Evolutionary conservation across 176 grass and related monocot genomes (phyloP).

Genomic region (Zea luxurians): DNA sequence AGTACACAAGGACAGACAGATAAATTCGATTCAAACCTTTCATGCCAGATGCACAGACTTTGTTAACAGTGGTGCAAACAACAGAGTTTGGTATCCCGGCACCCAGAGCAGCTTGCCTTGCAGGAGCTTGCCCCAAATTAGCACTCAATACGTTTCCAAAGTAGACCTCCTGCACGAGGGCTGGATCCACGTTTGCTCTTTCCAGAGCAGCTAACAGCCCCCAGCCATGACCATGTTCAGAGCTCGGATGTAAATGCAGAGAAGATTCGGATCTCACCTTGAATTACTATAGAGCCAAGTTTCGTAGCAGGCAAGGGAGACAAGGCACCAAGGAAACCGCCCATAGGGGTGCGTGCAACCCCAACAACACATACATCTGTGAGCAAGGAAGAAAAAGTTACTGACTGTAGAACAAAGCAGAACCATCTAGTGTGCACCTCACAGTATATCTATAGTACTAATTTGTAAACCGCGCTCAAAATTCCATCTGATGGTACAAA

Average conservation of each 20-base stretch:
- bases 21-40: conserved; percentile 53
- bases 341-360: conserved; percentile 83
- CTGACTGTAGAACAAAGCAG: neutral
- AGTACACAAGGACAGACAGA: neutral
- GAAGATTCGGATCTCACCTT: conserved; percentile 43
- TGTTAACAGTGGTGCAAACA: conserved; percentile 80
- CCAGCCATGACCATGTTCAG: neutral
- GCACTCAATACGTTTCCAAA: conserved; percentile 95
- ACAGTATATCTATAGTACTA: neutral
- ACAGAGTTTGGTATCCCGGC: conserved; percentile 84
- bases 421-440: neutral
- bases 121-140: conserved; percentile 92
- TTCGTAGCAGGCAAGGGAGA: conserved; percentile 87
- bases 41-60: conserved; percentile 95
- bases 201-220: conserved; percentile 60
- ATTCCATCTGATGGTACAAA: neutral
- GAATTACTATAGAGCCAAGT: conserved; percentile 78
- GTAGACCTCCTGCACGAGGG: conserved; percentile 84
- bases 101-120: conserved; percentile 82
- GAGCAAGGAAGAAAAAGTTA: conserved; percentile 23
- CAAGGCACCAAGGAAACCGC: conserved; percentile 76
- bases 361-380: conserved; percentile 91
- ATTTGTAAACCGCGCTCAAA: neutral
- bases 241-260: neutral
- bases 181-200: conserved; percentile 68